phyloP scores from a whole-genome alignment of 768 basidiomycete genomes.

The Kwoniella dendrophila region DNA sequence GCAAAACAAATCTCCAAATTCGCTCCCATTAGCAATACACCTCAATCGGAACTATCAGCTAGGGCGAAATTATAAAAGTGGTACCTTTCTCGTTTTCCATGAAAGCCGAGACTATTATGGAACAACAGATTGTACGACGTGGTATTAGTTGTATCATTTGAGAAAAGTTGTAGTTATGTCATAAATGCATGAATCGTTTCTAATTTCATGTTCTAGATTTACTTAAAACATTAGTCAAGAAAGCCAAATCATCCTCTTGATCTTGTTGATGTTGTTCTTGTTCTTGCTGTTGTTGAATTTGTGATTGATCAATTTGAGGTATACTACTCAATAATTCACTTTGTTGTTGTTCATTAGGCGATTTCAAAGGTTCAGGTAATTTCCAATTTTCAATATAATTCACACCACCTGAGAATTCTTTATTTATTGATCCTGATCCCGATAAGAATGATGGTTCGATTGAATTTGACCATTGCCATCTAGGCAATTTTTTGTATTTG shows the following conservation, averaged over 20 bases:
- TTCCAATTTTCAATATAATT: constrained; percentile 39
- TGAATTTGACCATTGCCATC: constrained; percentile 29
- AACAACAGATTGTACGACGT: no score
- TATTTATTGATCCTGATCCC: no score
- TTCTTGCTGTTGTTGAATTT: neutral
- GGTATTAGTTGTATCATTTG: no score
- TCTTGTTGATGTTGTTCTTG: constrained; percentile 2
- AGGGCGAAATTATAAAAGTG: constrained; percentile 16
- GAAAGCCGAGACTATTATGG: no score
- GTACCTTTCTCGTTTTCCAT: no score
- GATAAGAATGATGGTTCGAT: constrained; percentile 11
- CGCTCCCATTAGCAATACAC: constrained; percentile 20
- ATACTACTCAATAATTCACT: constrained; percentile 13
- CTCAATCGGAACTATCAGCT: neutral
- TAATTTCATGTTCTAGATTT: constrained; percentile 18
- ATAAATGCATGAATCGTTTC: no score
- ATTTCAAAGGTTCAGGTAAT: constrained; percentile 29
- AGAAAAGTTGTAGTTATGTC: no score
- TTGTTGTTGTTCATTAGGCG: neutral
- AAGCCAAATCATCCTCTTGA: constrained; percentile 21
- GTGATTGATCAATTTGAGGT: neutral
- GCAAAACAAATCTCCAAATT: constrained; percentile 32
- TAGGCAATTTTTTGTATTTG: constrained; percentile 21
- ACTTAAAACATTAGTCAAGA: constrained; percentile 18
- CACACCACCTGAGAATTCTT: constrained; percentile 32